phyloP scores from a whole-genome alignment of 495 filamentous ascomycete genomes.

The Aspergillus biplanus region DNA sequence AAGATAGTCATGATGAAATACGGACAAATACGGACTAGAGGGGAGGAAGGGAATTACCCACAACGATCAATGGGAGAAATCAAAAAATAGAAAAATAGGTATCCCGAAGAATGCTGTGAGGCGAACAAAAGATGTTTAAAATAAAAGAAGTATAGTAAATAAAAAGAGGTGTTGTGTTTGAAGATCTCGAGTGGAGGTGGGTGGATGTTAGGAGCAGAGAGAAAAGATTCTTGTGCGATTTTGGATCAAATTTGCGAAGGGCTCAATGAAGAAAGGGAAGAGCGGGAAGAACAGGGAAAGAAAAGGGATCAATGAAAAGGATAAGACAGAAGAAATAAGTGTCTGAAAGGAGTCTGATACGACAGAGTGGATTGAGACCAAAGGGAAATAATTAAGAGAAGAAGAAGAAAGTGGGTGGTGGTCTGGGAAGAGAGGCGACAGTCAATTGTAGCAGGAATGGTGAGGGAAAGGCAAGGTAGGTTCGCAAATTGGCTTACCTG shows the following conservation, averaged over 20 bases:
- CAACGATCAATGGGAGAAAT: constrained; percentile 38
- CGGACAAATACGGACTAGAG: constrained; percentile 12
- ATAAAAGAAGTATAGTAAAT: constrained; percentile 25
- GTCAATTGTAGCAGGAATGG: too few relatives aligned
- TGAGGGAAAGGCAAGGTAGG: not conserved
- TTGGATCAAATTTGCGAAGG: constrained; percentile 25
- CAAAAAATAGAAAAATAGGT: constrained; percentile 25
- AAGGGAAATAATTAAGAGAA: constrained; percentile 11
- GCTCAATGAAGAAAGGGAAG: constrained; percentile 5
- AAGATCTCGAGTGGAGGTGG: constrained; percentile 16
- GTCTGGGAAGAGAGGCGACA: constrained; percentile 14
- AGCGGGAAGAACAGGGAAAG: constrained; percentile 7
- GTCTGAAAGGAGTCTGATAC: constrained; percentile 7
- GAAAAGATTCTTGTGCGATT: constrained; percentile 40
- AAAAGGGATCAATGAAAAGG: constrained; percentile 5
- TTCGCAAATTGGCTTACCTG: constrained; percentile 2
- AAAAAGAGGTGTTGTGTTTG: constrained; percentile 9
- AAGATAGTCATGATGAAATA: constrained; percentile 7
- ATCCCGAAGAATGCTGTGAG: constrained; percentile 28
- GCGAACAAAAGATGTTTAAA: constrained; percentile 4
- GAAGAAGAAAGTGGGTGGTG: constrained; percentile 14
- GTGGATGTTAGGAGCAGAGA: constrained; percentile 20
- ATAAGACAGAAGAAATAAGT: not conserved
- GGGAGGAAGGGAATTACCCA: constrained; percentile 8
- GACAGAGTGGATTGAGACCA: constrained; percentile 2